phyloP scores from a whole-genome alignment of 2,329 filamentous ascomycete species.

The Diaporthe capsici region DNA sequence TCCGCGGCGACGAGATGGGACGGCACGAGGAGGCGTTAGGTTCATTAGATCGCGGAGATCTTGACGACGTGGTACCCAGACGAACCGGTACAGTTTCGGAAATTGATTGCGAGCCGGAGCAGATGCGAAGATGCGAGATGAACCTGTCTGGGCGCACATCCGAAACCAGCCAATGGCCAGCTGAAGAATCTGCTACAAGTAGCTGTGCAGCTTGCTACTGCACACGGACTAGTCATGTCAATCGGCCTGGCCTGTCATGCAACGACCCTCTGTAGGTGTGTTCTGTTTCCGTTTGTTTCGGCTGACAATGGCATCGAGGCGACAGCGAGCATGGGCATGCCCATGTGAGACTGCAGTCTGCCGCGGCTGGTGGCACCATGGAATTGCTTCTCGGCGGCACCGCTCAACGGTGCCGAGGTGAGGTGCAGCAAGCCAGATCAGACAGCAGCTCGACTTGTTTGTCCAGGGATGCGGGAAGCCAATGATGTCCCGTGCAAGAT shows the following conservation, averaged over 20 bases:
- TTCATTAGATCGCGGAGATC: conserved; percentile 26
- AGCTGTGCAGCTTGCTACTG: conserved; percentile 29
- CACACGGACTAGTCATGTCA: conserved; percentile 33
- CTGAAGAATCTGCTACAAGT: conserved; percentile 30
- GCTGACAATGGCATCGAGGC: conserved; percentile 29
- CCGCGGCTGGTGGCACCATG: conserved; percentile 33
- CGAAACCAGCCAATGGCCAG: conserved; percentile 24
- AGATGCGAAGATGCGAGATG: conserved; percentile 36
- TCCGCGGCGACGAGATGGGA: not conserved
- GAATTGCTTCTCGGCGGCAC: conserved; percentile 27
- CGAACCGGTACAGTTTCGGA: conserved; percentile 22
- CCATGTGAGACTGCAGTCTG: conserved; percentile 39
- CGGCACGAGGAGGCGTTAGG: conserved; percentile 22
- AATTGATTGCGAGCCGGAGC: conserved; percentile 34
- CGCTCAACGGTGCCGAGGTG: conserved; percentile 23
- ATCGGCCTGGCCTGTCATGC: conserved; percentile 34
- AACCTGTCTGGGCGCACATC: conserved; percentile 33
- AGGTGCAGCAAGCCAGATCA: conserved; percentile 31
- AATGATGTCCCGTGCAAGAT: conserved; percentile 4
- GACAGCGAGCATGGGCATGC: conserved; percentile 31
- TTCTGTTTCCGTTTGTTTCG: conserved; percentile 37
- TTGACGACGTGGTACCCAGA: conserved; percentile 32
- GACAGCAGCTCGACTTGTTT: conserved; percentile 39
- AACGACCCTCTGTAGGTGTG: conserved; percentile 33
- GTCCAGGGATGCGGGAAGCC: conserved; percentile 23